A percentile compares a stretch with the other conserved stretches of the same genome.
phyloP scores from a whole-genome alignment of 495 filamentous ascomycete species.

The Articulospora tetracladia region DNA sequence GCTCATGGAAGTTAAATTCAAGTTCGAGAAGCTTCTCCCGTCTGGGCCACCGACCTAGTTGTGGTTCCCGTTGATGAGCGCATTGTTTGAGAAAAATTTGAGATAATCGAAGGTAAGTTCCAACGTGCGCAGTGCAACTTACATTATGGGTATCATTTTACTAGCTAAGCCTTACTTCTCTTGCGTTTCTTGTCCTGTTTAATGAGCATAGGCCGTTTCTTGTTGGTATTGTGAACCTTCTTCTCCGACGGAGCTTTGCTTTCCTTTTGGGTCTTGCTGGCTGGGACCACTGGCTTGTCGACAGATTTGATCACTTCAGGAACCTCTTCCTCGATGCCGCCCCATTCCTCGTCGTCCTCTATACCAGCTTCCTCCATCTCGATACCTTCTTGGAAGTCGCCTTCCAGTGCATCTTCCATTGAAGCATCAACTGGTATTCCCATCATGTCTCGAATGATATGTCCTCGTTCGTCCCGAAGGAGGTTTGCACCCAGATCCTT shows the following conservation, averaged over 20 bases:
- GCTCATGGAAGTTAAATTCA: neutral
- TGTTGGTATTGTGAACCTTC: neutral
- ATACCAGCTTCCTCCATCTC: conserved; percentile 14
- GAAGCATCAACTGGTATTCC: conserved; percentile 16
- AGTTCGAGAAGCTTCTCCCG: neutral
- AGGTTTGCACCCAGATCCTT: conserved; percentile 11
- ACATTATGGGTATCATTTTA: neutral
- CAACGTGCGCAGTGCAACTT: neutral
- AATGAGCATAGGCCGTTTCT: conserved; percentile 10
- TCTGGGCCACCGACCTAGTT: no score
- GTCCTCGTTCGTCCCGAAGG: conserved; percentile 20
- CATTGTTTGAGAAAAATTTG: no score
- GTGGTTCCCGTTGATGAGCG: no score
- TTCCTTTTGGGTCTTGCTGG: neutral
- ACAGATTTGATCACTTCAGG: neutral
- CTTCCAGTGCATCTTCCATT: neutral
- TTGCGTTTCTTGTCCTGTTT: conserved; percentile 17
- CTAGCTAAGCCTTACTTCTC: conserved; percentile 5
- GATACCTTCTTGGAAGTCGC: conserved; percentile 1
- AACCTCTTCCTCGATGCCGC: conserved; percentile 42
- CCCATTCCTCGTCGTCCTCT: conserved; percentile 40
- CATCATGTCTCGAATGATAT: conserved; percentile 23
- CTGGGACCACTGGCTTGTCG: neutral
- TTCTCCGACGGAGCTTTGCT: neutral
- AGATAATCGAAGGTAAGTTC: no score